A percentile compares a stretch with the other conserved stretches of the same genome.
Evolutionary conservation across 352 stramenopile species (phyloP).

Genomic region (Phytophthora sp.): DNA sequence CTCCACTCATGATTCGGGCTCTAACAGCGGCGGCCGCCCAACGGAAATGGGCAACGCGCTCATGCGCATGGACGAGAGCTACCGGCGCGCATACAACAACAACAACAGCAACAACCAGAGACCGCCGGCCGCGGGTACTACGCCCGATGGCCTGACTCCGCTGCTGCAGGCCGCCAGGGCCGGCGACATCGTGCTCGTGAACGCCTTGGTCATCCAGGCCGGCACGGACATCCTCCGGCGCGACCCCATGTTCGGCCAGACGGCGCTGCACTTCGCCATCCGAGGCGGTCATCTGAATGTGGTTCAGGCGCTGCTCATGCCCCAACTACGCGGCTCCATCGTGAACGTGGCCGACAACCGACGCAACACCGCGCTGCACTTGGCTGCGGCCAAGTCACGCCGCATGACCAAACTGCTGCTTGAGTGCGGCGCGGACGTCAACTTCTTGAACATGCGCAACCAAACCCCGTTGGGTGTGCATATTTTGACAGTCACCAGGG

Average conservation of each 20-base stretch:
- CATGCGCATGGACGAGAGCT: constrained; percentile 79
- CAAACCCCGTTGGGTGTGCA: constrained; percentile 72
- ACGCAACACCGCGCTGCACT: constrained; percentile 65
- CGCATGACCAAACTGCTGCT: constrained; percentile 70
- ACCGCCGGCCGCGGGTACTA: constrained; percentile 10
- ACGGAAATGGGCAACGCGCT: constrained; percentile 72
- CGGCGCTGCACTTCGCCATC: constrained; percentile 74
- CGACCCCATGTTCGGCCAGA: constrained; percentile 72
- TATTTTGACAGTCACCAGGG: constrained; percentile 58
- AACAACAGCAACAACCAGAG: constrained; percentile 41
- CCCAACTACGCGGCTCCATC: constrained; percentile 64
- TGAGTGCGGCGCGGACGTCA: constrained; percentile 60
- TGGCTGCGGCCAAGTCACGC: constrained; percentile 67
- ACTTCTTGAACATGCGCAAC: constrained; percentile 75
- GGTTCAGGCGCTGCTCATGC: constrained; percentile 72
- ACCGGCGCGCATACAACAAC: constrained; percentile 50
- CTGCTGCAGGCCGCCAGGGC: constrained; percentile 65
- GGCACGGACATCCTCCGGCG: constrained; percentile 72
- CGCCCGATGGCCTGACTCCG: constrained; percentile 69
- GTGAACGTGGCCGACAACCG: constrained; percentile 75
- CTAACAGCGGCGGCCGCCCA: constrained; percentile 30
- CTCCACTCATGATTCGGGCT: constrained; percentile 26
- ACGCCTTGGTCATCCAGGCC: constrained; percentile 71
- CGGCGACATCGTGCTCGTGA: constrained; percentile 70
- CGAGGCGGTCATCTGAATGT: constrained; percentile 67